These are phyloP conservation scores for Lachnellula arida DNA, from an alignment of 2,329 filamentous ascomycete species.

Conservation along the genomic window DNA sequence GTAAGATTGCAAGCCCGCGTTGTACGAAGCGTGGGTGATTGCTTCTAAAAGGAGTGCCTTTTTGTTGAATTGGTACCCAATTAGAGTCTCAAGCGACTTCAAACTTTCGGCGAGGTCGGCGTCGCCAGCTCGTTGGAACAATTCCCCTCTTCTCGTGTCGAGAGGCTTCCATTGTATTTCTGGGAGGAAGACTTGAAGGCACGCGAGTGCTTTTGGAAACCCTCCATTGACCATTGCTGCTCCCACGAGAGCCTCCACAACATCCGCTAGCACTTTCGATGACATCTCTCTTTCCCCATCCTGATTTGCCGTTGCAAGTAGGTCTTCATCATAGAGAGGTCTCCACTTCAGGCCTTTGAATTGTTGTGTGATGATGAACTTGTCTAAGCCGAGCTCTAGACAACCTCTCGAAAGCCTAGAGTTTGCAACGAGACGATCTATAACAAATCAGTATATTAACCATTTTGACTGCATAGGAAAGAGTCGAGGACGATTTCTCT, in stretches of 20 bases:
- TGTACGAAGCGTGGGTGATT: slow-evolving; percentile 68
- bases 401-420: slow-evolving; percentile 63
- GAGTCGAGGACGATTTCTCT: too few relatives aligned
- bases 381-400: slow-evolving; percentile 58
- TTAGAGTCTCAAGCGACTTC: slow-evolving; percentile 53
- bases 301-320: slow-evolving; percentile 24
- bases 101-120: slow-evolving; percentile 39
- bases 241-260: slow-evolving; percentile 81
- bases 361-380: slow-evolving; percentile 62
- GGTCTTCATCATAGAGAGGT: slow-evolving; percentile 52
- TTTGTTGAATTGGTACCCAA: slow-evolving; percentile 69
- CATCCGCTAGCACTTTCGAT: slow-evolving; percentile 79
- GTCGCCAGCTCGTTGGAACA: slow-evolving; percentile 41
- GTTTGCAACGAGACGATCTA: slow-evolving; percentile 67
- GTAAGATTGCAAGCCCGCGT: slow-evolving; percentile 44
- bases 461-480: too few relatives aligned
- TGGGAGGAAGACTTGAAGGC: slow-evolving; percentile 62
- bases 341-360: slow-evolving; percentile 73
- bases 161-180: slow-evolving; percentile 52
- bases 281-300: slow-evolving; percentile 43
- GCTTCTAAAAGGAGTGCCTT: slow-evolving; percentile 70
- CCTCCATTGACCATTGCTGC: slow-evolving; percentile 68
- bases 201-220: slow-evolving; percentile 55
- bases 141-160: slow-evolving; percentile 34
- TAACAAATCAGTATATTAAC: too few relatives aligned